A percentile compares a stretch with the other conserved stretches of the same genome.
phyloP scores from a whole-genome alignment of 2,329 filamentous ascomycete genomes.

The Aspergillus persii region DNA sequence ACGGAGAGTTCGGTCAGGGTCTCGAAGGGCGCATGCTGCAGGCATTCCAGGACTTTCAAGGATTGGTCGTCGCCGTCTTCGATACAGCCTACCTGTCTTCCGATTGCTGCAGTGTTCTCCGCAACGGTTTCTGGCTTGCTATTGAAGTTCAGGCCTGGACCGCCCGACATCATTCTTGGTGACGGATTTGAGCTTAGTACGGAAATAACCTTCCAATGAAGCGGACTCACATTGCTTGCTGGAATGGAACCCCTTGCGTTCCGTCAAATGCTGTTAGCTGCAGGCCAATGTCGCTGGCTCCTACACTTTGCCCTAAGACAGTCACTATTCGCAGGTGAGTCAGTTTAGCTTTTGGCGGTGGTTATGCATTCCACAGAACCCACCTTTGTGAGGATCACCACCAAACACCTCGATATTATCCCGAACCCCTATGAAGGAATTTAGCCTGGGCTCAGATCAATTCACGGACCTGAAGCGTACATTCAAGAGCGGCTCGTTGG shows the following conservation, averaged over 20 bases:
- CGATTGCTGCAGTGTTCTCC: conserved; percentile 23
- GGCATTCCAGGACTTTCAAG: conserved; percentile 21
- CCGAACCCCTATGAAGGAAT: conserved; percentile 12
- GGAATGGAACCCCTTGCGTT: conserved; percentile 24
- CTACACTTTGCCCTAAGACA: conserved; percentile 31
- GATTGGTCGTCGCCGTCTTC: conserved; percentile 4
- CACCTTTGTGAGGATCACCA: conserved; percentile 17
- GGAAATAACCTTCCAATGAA: background rate
- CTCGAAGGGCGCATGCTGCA: conserved; percentile 9
- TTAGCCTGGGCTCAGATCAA: background rate
- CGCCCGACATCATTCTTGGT: conserved; percentile 31
- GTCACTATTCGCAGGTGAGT: conserved; percentile 18
- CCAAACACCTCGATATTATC: conserved; percentile 18
- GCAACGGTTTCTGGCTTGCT: conserved; percentile 23
- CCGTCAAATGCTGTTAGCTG: conserved; percentile 28
- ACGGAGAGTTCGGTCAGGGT: conserved; percentile 26
- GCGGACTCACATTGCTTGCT: conserved; percentile 26
- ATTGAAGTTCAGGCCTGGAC: conserved; percentile 29
- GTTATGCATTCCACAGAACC: background rate
- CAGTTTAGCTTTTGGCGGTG: background rate
- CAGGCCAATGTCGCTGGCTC: conserved; percentile 28
- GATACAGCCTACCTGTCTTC: conserved; percentile 13
- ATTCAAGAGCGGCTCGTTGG: conserved; percentile 32
- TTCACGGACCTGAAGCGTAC: conserved; percentile 13
- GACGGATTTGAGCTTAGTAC: background rate